A percentile compares a stretch with the other conserved stretches of the same genome.
These are phyloP conservation scores for Thalassiosira profunda DNA, from an alignment of 108 stramenopile species.

Conservation along the genomic window DNA sequence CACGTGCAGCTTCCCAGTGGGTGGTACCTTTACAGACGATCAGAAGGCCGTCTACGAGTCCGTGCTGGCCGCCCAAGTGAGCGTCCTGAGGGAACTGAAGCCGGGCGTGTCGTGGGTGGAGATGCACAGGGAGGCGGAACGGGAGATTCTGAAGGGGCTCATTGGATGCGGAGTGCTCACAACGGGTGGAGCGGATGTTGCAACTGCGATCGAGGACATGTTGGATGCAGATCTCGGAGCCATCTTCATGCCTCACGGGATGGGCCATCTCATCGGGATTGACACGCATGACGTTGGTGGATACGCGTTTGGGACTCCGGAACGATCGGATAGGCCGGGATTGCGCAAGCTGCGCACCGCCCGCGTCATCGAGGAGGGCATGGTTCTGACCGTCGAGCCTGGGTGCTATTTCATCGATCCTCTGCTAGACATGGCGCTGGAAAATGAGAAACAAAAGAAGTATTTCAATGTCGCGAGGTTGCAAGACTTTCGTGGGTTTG, in stretches of 20 bases:
- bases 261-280: conserved; percentile 98
- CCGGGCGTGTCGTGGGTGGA: conserved; percentile 95
- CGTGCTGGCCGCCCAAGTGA: conserved; percentile 88
- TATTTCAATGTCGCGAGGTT: conserved; percentile 70
- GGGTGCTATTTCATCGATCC: conserved; percentile 98
- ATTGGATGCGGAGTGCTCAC: conserved; percentile 60
- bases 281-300: conserved; percentile 98
- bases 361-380: conserved; percentile 74
- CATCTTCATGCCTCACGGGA: conserved; percentile 99
- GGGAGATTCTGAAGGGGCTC: conserved; percentile 73
- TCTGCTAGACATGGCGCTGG: conserved; percentile 88
- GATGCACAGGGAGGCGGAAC: conserved; percentile 92
- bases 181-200: conserved; percentile 17
- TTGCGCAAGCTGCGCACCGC: conserved; percentile 87
- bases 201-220: conserved; percentile 59
- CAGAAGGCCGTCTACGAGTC: conserved; percentile 87
- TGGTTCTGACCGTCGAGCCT: conserved; percentile 97
- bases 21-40: conserved; percentile 84
- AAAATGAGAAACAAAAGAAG: conserved; percentile 56
- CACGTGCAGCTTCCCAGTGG: conserved; percentile 91
- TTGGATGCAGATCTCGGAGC: conserved; percentile 87
- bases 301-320: conserved; percentile 62
- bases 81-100: conserved; percentile 78
- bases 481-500: conserved; percentile 89
- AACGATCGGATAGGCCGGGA: conserved; percentile 76